Evolutionary conservation across 2,329 filamentous ascomycete genomes (phyloP).

Genomic region (Ophiostoma himal-ulmi): DNA sequence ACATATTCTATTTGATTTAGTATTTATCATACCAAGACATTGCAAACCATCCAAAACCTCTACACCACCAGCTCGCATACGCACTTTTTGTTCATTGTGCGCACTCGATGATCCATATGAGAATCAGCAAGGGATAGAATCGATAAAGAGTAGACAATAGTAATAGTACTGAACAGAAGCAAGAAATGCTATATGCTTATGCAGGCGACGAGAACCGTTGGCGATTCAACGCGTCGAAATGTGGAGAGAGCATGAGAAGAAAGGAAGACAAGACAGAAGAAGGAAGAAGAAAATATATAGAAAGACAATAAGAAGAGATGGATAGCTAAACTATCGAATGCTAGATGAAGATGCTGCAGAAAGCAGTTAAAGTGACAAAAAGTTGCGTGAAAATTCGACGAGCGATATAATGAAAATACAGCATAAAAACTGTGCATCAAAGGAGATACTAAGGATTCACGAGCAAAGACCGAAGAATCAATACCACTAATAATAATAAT

Average conservation of each 20-base stretch:
- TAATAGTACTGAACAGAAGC: background rate
- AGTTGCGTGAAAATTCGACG: background rate
- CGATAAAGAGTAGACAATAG: slow-evolving; percentile 4
- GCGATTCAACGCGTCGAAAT: slow-evolving; percentile 6
- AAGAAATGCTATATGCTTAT: background rate
- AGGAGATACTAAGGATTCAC: background rate
- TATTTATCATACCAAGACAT: slow-evolving; percentile 2
- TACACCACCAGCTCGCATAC: background rate
- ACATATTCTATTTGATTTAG: background rate
- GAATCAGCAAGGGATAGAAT: slow-evolving; percentile 1
- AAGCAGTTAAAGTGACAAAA: background rate
- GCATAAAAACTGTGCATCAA: slow-evolving; percentile 10
- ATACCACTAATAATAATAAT: background rate
- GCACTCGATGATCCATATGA: slow-evolving; percentile 5
- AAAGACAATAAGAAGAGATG: no score
- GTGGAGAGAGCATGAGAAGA: background rate
- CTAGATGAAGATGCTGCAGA: background rate
- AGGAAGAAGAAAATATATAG: background rate
- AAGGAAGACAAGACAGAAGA: background rate
- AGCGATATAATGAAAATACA: background rate
- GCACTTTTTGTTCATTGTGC: background rate
- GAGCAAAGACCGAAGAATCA: background rate
- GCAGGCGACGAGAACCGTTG: slow-evolving; percentile 2
- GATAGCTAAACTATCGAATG: background rate
- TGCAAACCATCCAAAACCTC: slow-evolving; percentile 1